Percentiles rank a stretch among this genome's conserved stretches.
Evolutionary conservation across 176 grass and related monocot genomes (phyloP).

Genomic region (Triticum dicoccoides): DNA sequence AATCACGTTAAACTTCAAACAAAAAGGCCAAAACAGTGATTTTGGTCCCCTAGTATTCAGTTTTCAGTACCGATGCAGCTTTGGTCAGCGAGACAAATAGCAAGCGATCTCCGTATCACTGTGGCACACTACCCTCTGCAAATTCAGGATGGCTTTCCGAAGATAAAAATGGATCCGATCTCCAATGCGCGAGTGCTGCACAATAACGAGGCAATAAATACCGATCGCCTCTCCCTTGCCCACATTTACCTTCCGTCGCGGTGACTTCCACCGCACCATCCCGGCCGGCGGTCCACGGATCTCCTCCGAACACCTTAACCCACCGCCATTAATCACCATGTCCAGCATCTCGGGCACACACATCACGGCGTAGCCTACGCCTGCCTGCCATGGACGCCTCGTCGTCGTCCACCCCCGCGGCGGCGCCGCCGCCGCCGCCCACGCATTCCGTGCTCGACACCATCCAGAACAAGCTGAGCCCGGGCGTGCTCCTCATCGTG

Average conservation of each 20-base stretch:
- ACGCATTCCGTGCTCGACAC: constrained; percentile 5
- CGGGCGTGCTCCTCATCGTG: constrained; percentile 64
- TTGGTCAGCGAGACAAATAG: not conserved
- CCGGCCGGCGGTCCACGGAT: not conserved
- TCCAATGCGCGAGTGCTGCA: not conserved
- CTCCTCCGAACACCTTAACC: not conserved
- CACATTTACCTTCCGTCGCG: not conserved
- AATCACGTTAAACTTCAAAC: too few relatives aligned
- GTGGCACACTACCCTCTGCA: too few relatives aligned
- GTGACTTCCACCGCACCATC: not conserved
- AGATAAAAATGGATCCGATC: not conserved
- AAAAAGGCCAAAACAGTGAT: too few relatives aligned
- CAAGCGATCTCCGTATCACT: too few relatives aligned
- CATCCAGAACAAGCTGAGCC: constrained; percentile 62
- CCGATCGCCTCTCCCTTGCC: not conserved
- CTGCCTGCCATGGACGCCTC: not conserved
- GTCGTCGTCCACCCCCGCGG: not conserved
- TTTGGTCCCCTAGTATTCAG: too few relatives aligned
- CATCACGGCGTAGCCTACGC: not conserved
- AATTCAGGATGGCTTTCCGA: too few relatives aligned
- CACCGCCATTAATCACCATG: not conserved
- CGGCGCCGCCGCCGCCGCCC: constrained; percentile 6
- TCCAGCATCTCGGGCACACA: not conserved
- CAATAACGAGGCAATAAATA: not conserved
- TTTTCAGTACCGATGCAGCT: too few relatives aligned